Percentiles rank a stretch among this genome's conserved stretches.
Evolutionary conservation across 2,329 filamentous ascomycete genomes (phyloP).

Genomic region (Tolypocladium ovalisporum): DNA sequence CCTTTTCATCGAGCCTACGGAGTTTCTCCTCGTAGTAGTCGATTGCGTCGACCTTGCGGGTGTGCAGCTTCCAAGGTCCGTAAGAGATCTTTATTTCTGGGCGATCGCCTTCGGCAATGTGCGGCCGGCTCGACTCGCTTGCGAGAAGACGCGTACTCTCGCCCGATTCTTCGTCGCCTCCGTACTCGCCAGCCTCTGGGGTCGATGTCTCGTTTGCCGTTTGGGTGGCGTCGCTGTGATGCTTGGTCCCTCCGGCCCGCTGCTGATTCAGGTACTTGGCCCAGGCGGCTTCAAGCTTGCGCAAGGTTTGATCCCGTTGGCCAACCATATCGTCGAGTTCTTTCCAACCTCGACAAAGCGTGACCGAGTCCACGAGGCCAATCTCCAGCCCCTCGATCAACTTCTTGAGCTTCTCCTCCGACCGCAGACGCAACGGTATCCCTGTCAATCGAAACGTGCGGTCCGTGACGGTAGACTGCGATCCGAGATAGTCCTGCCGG

Average conservation of each 20-base stretch:
- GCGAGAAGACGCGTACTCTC: conserved; percentile 52
- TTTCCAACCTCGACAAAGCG: conserved; percentile 78
- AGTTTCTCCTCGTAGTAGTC: conserved; percentile 89
- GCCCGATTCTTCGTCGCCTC: conserved; percentile 30
- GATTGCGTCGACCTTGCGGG: conserved; percentile 73
- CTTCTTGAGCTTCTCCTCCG: conserved; percentile 72
- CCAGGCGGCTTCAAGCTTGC: conserved; percentile 74
- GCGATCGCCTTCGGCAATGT: conserved; percentile 32
- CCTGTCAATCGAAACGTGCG: conserved; percentile 86
- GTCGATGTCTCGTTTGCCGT: conserved; percentile 3
- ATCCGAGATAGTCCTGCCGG: conserved; percentile 83
- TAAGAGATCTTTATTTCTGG: conserved; percentile 70
- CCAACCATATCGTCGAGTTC: conserved; percentile 66
- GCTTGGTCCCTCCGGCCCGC: conserved; percentile 6
- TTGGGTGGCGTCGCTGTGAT: conserved; percentile 4
- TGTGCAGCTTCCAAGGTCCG: conserved; percentile 62
- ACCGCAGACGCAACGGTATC: conserved; percentile 67
- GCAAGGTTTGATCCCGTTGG: conserved; percentile 52
- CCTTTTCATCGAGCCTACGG: conserved; percentile 64
- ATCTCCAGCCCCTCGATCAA: conserved; percentile 83
- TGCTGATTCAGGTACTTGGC: conserved; percentile 45
- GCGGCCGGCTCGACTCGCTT: conserved; percentile 21
- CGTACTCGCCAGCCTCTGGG: conserved; percentile 18
- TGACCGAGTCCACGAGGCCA: conserved; percentile 80
- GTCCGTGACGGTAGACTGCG: conserved; percentile 91